phyloP scores from a whole-genome alignment of 2,329 filamentous ascomycete genomes.

The Diaporthe caulivora region DNA sequence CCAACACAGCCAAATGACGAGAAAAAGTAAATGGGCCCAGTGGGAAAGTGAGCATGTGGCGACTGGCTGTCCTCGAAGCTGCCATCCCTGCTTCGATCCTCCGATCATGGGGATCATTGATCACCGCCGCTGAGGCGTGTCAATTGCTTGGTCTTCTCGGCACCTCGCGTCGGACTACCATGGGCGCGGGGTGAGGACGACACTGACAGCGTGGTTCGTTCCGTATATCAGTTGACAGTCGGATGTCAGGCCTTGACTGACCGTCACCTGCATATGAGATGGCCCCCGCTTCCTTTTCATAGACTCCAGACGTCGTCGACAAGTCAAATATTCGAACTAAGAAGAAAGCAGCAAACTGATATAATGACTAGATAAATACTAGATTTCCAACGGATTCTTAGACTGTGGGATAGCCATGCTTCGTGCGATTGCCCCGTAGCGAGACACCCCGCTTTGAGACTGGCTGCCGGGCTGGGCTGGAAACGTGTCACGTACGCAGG shows the following conservation, averaged over 20 bases:
- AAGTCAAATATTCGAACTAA: no score
- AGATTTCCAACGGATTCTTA: neutral
- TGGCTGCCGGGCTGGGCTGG: neutral
- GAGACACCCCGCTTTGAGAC: neutral
- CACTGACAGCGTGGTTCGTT: constrained; percentile 14
- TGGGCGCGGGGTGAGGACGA: neutral
- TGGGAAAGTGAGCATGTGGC: no score
- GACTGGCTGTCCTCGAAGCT: neutral
- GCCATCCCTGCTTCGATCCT: neutral
- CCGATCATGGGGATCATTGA: constrained; percentile 26
- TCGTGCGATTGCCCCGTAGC: neutral
- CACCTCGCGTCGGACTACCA: neutral
- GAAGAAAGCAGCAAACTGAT: no score
- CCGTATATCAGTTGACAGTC: neutral
- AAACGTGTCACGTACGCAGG: neutral
- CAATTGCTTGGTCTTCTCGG: neutral
- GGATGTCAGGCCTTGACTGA: constrained; percentile 20
- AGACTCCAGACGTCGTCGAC: no score
- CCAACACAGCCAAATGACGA: neutral
- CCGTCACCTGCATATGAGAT: neutral
- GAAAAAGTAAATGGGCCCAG: neutral
- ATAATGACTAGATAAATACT: neutral
- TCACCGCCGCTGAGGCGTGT: neutral
- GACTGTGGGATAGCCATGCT: neutral
- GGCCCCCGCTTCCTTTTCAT: neutral